Conservation (phyloP, 2,329 filamentous ascomycete species). For the Neodidymelliopsis sp. region DNA sequence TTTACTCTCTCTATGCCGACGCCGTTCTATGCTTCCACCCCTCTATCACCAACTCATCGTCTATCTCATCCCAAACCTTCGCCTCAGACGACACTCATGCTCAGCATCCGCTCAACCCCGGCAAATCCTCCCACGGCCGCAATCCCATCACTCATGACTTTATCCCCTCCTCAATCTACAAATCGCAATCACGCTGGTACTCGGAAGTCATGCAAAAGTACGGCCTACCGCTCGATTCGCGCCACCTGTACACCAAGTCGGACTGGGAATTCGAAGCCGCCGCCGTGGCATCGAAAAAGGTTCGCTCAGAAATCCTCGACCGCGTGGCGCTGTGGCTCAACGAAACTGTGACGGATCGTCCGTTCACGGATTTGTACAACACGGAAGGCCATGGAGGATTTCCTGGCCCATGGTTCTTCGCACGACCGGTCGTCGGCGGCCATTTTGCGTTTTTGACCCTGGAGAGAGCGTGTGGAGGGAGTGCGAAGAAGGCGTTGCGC, state of each 20-base stretch:
- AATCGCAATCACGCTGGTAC: constrained; percentile 83
- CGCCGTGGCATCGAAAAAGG: constrained; percentile 73
- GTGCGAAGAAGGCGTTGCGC: background rate
- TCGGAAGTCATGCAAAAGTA: constrained; percentile 79
- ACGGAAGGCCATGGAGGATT: constrained; percentile 80
- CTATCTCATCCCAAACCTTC: constrained; percentile 4
- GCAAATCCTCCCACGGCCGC: constrained; percentile 26
- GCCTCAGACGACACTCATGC: constrained; percentile 13
- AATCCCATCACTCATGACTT: constrained; percentile 59
- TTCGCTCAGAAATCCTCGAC: constrained; percentile 74
- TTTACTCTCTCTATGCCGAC: constrained; percentile 87
- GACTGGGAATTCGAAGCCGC: constrained; percentile 94
- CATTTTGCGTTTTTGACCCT: constrained; percentile 88
- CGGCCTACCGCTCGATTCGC: constrained; percentile 80
- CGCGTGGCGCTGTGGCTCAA: constrained; percentile 83
- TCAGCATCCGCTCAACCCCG: constrained; percentile 32
- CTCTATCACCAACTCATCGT: constrained; percentile 51
- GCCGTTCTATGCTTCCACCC: constrained; percentile 81
- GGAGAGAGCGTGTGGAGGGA: constrained; percentile 77
- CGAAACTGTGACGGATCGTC: constrained; percentile 77
- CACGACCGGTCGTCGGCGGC: constrained; percentile 81
- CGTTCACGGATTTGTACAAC: constrained; percentile 82
- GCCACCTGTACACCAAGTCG: constrained; percentile 85
- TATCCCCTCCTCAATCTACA: constrained; percentile 78
- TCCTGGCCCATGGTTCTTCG: constrained; percentile 78